A percentile compares a stretch with the other conserved stretches of the same genome.
phyloP scores from a whole-genome alignment of 768 basidiomycete genomes.

The Lactarius sp. region DNA sequence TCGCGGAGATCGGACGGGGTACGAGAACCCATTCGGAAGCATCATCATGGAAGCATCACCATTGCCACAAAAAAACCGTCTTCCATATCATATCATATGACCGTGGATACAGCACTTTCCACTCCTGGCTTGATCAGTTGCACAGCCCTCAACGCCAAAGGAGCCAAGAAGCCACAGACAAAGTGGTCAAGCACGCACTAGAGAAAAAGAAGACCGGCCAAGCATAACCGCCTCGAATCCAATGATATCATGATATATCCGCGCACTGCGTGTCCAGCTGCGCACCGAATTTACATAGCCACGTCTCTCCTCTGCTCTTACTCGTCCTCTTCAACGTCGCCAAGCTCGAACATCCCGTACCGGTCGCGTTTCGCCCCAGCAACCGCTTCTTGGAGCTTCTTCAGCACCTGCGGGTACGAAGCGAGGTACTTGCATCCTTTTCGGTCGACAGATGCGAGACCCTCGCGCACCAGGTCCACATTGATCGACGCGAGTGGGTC shows the following conservation, averaged over 20 bases:
- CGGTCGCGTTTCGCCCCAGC: slow-evolving; percentile 67
- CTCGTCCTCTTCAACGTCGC: slow-evolving; percentile 86
- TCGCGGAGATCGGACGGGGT: slow-evolving; percentile 3
- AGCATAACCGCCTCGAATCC: not conserved
- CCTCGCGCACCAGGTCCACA: slow-evolving; percentile 83
- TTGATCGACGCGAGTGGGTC: slow-evolving; percentile 82
- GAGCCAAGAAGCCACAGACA: not conserved
- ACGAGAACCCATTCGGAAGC: not conserved
- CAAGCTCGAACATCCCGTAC: slow-evolving; percentile 84
- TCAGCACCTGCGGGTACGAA: slow-evolving; percentile 63
- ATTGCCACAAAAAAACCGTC: not conserved
- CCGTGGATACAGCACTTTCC: no score
- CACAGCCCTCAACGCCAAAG: not conserved
- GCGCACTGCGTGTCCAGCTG: not conserved
- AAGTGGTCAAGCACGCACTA: not conserved
- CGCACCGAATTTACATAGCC: not conserved
- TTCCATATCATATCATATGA: not conserved
- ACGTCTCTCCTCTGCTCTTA: slow-evolving; percentile 23
- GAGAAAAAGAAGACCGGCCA: not conserved
- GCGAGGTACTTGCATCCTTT: slow-evolving; percentile 69
- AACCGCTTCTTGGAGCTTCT: slow-evolving; percentile 58
- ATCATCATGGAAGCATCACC: not conserved
- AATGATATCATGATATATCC: not conserved
- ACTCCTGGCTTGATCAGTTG: not conserved
- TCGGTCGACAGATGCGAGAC: slow-evolving; percentile 74